phyloP scores from a whole-genome alignment of 2,329 filamentous ascomycete species.

The Alternaria sp. region DNA sequence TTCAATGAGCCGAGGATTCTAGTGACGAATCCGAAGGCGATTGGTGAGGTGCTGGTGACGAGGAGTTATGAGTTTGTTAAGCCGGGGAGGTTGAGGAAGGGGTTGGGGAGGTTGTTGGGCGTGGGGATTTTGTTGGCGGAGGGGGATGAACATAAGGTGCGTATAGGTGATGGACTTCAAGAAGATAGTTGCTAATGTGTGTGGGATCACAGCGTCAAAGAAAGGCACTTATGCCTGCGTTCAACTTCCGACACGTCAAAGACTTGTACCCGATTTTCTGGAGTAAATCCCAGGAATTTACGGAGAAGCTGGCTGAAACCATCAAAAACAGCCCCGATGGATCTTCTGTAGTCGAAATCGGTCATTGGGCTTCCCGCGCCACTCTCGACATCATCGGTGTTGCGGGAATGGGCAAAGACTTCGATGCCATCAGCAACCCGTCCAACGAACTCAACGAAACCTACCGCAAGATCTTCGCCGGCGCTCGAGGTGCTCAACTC shows the following conservation, averaged over 20 bases:
- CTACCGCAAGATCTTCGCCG: conserved; percentile 60
- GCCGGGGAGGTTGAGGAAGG: conserved; percentile 54
- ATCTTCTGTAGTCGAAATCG: conserved; percentile 52
- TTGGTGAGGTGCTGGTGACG: conserved; percentile 58
- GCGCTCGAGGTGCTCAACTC: conserved; percentile 58
- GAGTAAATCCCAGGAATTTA: conserved; percentile 55
- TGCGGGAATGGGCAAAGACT: conserved; percentile 64
- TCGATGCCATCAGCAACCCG: conserved; percentile 58
- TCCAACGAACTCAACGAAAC: conserved; percentile 60
- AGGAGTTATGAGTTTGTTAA: conserved; percentile 61
- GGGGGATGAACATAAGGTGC: conserved; percentile 83
- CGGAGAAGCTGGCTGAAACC: conserved; percentile 39
- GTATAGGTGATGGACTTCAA: background rate
- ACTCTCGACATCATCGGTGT: conserved; percentile 66
- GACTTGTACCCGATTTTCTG: conserved; percentile 59
- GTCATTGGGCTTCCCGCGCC: conserved; percentile 57
- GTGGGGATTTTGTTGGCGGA: conserved; percentile 79
- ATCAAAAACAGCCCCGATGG: conserved; percentile 31
- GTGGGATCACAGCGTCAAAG: conserved; percentile 48
- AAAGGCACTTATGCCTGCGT: conserved; percentile 57
- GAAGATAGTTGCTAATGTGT: conserved; percentile 8
- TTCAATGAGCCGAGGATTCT: conserved; percentile 56
- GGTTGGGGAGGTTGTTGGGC: conserved; percentile 70
- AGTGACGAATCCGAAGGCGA: conserved; percentile 54
- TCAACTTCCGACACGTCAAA: conserved; percentile 59